Conservation (phyloP, 208 protist species). For the Herpetomonas samuelpessoai region DNA sequence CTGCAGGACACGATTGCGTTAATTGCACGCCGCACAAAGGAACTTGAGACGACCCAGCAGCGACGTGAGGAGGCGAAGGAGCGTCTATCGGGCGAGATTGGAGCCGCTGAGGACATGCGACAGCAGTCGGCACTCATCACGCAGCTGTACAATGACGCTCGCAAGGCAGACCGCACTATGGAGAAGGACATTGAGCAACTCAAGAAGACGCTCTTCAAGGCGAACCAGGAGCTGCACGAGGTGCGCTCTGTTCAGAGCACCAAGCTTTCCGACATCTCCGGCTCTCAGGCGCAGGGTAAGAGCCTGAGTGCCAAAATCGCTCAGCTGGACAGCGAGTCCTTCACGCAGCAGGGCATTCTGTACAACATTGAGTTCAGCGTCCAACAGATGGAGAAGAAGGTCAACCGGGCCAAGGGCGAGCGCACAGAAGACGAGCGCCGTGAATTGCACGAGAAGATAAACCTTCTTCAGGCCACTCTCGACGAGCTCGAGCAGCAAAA, state of each 20-base stretch:
- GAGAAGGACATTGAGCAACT: slow-evolving; percentile 78
- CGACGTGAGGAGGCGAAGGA: slow-evolving; percentile 18
- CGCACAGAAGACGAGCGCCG: slow-evolving; percentile 90
- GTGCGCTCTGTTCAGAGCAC: slow-evolving; percentile 56
- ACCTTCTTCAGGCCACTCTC: slow-evolving; percentile 74
- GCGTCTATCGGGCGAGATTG: slow-evolving; percentile 38
- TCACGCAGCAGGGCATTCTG: slow-evolving; percentile 92
- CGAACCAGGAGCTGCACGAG: slow-evolving; percentile 80
- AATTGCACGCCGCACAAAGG: slow-evolving; percentile 28
- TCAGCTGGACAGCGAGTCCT: slow-evolving; percentile 81
- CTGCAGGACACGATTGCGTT: slow-evolving; percentile 27
- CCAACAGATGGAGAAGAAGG: slow-evolving; percentile 95
- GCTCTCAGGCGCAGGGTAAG: slow-evolving; percentile 79
- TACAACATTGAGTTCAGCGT: slow-evolving; percentile 95
- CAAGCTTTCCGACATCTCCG: slow-evolving; percentile 78
- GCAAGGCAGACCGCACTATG: slow-evolving; percentile 44
- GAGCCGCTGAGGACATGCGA: slow-evolving; percentile 52
- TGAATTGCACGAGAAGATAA: slow-evolving; percentile 84
- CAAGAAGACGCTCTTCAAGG: slow-evolving; percentile 78
- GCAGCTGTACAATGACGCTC: slow-evolving; percentile 48
- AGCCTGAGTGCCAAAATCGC: slow-evolving; percentile 82
- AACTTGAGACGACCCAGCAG: slow-evolving; percentile 29
- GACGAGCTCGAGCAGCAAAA: slow-evolving; percentile 81
- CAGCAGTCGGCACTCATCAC: slow-evolving; percentile 59
- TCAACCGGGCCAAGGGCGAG: slow-evolving; percentile 86